phyloP scores from a whole-genome alignment of 139 green algal genomes.

The Chlorokybus atmophyticus region DNA sequence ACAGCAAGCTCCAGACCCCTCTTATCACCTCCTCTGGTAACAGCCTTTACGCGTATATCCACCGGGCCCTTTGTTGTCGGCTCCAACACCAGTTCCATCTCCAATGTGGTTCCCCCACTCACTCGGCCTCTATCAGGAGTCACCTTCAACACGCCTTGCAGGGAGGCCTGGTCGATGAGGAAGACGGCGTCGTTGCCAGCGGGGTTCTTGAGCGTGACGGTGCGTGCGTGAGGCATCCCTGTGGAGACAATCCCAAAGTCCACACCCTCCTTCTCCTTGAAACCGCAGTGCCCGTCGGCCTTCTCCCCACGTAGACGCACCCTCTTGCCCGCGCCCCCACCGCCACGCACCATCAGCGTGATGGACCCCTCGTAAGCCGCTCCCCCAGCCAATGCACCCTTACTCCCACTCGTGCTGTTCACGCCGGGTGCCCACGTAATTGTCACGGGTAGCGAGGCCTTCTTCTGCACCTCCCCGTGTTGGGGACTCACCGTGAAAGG shows the following conservation, averaged over 20 bases:
- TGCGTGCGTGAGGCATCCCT: not conserved
- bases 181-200: not conserved
- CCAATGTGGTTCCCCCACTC: too few species aligned
- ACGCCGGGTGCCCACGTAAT: constrained; percentile 4
- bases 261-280: not conserved
- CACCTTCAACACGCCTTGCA: too few species aligned
- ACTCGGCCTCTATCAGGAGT: too few species aligned
- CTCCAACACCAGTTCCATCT: too few species aligned
- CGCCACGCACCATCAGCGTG: not conserved
- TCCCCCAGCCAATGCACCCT: too few species aligned
- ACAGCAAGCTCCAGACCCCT: not conserved
- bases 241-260: not conserved
- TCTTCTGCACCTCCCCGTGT: constrained; percentile 18
- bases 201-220: not conserved
- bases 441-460: not conserved
- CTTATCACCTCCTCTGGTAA: too few species aligned
- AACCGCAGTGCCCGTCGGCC: not conserved
- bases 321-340: not conserved
- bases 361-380: not conserved
- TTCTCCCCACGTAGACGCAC: not conserved
- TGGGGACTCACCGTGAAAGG: constrained; percentile 30
- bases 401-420: not conserved
- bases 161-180: too few species aligned
- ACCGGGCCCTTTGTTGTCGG: too few species aligned
- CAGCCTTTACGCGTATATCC: too few species aligned